These are phyloP conservation scores for Saccharomyces hybrid DNA, from an alignment of 1,139 yeast species.

Conservation along the genomic window DNA sequence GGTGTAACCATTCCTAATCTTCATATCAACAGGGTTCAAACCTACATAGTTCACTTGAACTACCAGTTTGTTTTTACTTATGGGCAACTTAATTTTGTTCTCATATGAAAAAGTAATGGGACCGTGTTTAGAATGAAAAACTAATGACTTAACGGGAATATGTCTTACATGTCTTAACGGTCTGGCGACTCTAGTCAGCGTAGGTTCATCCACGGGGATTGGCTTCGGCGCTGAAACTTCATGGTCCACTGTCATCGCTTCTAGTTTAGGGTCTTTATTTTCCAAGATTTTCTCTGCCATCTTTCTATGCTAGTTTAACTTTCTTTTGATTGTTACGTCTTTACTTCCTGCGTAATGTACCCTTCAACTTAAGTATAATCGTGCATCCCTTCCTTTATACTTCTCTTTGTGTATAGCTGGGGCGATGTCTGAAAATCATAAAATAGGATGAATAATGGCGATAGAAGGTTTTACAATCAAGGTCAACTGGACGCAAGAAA, in stretches of 20 bases:
- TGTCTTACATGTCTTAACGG: constrained; percentile 32
- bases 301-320: not conserved
- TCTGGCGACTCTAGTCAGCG: constrained; percentile 28
- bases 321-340: not conserved
- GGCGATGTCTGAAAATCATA: not conserved
- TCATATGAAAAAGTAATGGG: constrained; percentile 34
- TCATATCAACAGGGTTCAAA: constrained; percentile 29
- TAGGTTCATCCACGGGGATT: constrained; percentile 5
- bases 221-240: constrained; percentile 9
- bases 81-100: constrained; percentile 32
- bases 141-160: constrained; percentile 31
- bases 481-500: not conserved
- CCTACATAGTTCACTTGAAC: constrained; percentile 61
- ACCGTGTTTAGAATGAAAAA: constrained; percentile 28
- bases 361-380: not conserved
- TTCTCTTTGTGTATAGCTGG: not conserved
- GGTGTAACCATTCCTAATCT: constrained; percentile 38
- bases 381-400: not conserved
- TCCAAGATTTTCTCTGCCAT: constrained; percentile 13
- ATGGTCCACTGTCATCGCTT: constrained; percentile 10
- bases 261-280: constrained; percentile 13
- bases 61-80: constrained; percentile 39
- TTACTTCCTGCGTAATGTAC: not conserved
- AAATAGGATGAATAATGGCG: not conserved
- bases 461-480: not conserved